Conservation (phyloP, 2,329 filamentous ascomycete species). For the Exophiala lecanii-corni region DNA sequence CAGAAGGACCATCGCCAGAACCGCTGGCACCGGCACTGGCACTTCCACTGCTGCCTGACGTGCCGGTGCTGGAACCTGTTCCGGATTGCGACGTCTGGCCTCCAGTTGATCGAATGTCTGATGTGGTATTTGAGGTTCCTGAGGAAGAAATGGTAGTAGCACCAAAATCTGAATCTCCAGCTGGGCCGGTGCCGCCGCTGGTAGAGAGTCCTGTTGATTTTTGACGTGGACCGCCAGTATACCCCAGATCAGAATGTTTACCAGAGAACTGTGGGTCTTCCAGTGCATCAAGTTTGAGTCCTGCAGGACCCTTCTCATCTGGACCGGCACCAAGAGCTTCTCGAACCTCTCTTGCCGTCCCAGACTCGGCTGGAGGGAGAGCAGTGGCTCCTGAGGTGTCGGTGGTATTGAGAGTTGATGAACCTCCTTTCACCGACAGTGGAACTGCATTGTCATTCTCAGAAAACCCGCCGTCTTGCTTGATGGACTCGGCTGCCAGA, state of each 20-base stretch:
- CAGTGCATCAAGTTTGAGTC: constrained; percentile 36
- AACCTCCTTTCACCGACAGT: constrained; percentile 46
- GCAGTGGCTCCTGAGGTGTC: constrained; percentile 50
- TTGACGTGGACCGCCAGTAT: constrained; percentile 28
- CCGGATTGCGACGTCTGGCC: constrained; percentile 1
- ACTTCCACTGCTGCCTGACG: constrained; percentile 1
- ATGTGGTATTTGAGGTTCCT: constrained; percentile 8
- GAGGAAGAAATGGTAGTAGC: constrained; percentile 13
- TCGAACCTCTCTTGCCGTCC: constrained; percentile 42
- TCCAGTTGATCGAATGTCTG: constrained; percentile 24
- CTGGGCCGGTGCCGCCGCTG: constrained; percentile 20
- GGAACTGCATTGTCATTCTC: constrained; percentile 54
- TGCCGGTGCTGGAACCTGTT: not conserved
- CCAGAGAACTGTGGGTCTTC: constrained; percentile 38
- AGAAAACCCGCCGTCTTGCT: constrained; percentile 56
- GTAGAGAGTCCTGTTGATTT: constrained; percentile 10
- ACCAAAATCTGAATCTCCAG: constrained; percentile 15
- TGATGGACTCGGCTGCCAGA: constrained; percentile 68
- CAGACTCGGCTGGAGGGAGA: constrained; percentile 46
- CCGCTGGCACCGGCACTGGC: no score
- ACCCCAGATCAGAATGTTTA: constrained; percentile 32
- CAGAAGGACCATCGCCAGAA: not conserved
- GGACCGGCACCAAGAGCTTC: constrained; percentile 40
- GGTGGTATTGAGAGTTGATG: constrained; percentile 53
- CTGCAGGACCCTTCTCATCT: constrained; percentile 32